Percentiles rank a stretch among this genome's conserved stretches.
Conservation (phyloP, 1,139 yeast genomes). For the Pichia sp. region DNA sequence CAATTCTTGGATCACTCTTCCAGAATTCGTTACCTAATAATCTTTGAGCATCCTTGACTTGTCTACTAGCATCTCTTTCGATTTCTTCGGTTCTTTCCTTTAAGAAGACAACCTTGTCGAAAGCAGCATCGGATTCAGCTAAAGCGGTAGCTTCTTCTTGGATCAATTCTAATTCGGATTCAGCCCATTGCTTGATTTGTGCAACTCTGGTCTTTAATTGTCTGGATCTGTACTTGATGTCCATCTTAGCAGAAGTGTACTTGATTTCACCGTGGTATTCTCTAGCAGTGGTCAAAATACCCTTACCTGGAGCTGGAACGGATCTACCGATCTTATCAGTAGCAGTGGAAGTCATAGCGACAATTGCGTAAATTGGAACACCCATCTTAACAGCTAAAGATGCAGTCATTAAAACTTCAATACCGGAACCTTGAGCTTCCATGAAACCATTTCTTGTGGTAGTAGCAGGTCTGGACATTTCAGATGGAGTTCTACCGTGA, state of each 20-base stretch:
- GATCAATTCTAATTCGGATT: constrained; percentile 70
- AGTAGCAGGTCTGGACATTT: constrained; percentile 98
- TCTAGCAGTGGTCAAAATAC: constrained; percentile 97
- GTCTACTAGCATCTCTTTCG: constrained; percentile 79
- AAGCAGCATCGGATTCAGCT: constrained; percentile 40
- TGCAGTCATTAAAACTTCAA: constrained; percentile 94
- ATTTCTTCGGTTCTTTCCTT: constrained; percentile 88
- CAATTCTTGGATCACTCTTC: constrained; percentile 87
- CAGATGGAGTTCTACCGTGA: constrained; percentile 96
- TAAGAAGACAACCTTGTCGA: constrained; percentile 50
- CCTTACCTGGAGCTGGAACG: constrained; percentile 99
- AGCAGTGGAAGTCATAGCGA: constrained; percentile 95
- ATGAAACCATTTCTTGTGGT: constrained; percentile 96
- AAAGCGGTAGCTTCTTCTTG: constrained; percentile 67
- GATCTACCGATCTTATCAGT: constrained; percentile 98
- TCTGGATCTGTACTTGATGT: constrained; percentile 91
- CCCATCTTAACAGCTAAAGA: constrained; percentile 96
- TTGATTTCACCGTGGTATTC: constrained; percentile 85
- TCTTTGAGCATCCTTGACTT: constrained; percentile 83
- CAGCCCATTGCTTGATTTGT: constrained; percentile 85
- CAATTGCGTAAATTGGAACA: constrained; percentile 95
- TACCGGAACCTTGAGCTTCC: constrained; percentile 99
- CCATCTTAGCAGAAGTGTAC: constrained; percentile 78
- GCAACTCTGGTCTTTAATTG: constrained; percentile 78
- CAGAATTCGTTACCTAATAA: constrained; percentile 97